These are phyloP conservation scores for Aspergillus chevalieri DNA, from an alignment of 2,329 filamentous ascomycete species.

Conservation along the genomic window DNA sequence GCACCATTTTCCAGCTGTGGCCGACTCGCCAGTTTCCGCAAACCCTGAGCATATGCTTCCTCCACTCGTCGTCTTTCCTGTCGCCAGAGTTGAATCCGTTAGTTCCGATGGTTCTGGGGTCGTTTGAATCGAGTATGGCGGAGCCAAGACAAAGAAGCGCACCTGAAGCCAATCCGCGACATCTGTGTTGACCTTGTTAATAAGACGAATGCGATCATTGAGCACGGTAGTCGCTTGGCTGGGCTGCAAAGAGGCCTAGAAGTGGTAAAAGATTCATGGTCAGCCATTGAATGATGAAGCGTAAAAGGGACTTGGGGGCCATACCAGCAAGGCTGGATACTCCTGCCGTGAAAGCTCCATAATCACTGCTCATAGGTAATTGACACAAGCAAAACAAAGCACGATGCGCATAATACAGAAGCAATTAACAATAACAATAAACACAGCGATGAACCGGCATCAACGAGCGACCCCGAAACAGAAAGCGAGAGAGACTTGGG, in stretches of 20 bases:
- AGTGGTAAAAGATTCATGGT: constrained; percentile 5
- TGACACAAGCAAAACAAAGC: constrained; percentile 11
- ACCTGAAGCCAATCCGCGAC: constrained; percentile 98
- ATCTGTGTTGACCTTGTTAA: constrained; percentile 77
- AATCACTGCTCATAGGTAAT: constrained; percentile 23
- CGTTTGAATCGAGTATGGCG: constrained; percentile 10
- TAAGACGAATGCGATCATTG: constrained; percentile 80
- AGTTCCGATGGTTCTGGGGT: constrained; percentile 1
- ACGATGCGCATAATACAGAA: constrained; percentile 29
- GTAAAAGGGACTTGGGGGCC: constrained; percentile 24
- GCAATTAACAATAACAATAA: constrained; percentile 7
- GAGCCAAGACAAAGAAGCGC: constrained; percentile 27
- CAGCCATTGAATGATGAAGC: neutral
- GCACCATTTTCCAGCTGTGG: constrained; percentile 67
- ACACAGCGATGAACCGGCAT: constrained; percentile 4
- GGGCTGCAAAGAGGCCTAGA: constrained; percentile 72
- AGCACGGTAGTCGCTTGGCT: constrained; percentile 73
- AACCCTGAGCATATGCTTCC: constrained; percentile 75
- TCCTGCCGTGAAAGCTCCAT: constrained; percentile 81
- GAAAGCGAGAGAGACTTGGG: constrained; percentile 3
- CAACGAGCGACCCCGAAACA: constrained; percentile 7
- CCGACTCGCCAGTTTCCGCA: constrained; percentile 73
- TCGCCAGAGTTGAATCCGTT: constrained; percentile 6
- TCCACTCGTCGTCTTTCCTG: constrained; percentile 91
- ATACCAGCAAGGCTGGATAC: constrained; percentile 91